These are phyloP conservation scores for Neurospora sp. DNA, from an alignment of 495 filamentous ascomycete species.

Conservation along the genomic window DNA sequence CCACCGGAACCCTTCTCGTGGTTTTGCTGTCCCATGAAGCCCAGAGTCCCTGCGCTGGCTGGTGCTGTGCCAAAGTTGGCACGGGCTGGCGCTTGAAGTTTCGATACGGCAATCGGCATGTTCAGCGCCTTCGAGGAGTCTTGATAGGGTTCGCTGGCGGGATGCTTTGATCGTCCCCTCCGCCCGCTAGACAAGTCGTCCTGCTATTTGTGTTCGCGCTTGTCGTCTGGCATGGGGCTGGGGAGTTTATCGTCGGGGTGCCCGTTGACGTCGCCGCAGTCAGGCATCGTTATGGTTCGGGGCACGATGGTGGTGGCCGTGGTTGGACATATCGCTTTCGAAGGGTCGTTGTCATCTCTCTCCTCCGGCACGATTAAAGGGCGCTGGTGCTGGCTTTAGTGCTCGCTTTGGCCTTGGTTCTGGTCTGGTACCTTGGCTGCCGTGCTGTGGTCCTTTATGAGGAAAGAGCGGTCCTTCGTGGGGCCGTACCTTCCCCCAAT, in stretches of 20 bases:
- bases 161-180: not conserved
- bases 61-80: not conserved
- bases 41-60: too few relatives aligned
- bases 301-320: not conserved
- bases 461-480: not conserved
- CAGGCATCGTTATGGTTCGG: not conserved
- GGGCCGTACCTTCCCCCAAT: too few relatives aligned
- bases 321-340: not conserved
- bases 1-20: too few relatives aligned
- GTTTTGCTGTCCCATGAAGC: too few relatives aligned
- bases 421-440: not conserved
- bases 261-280: not conserved
- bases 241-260: not conserved
- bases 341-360: not conserved
- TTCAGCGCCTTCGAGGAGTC: not conserved
- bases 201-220: not conserved
- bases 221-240: not conserved
- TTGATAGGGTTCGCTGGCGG: not conserved
- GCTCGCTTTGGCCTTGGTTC: too few relatives aligned
- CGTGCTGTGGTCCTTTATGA: not conserved
- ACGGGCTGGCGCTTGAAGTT: not conserved
- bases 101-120: not conserved
- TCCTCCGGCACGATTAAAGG: not conserved
- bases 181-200: not conserved
- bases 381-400: too few relatives aligned